Evolutionary conservation across 2,329 filamentous ascomycete genomes (phyloP), one percentile per base, ranked within the genome.

Genomic region (Claviceps spartinae): DNA sequence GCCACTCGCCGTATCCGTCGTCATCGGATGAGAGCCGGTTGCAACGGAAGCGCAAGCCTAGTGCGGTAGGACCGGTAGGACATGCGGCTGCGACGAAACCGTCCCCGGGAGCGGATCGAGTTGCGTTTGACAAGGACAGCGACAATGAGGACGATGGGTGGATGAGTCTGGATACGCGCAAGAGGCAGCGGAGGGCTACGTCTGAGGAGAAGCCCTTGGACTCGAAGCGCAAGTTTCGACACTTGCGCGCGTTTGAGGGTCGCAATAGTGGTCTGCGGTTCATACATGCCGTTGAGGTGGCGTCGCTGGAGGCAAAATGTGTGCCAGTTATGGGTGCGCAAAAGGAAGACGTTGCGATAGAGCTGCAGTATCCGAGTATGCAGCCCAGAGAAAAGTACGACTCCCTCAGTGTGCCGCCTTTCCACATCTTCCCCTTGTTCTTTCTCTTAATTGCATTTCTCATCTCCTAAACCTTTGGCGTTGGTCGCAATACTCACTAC

Each of bases 291-390:
- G 74, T 73, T 4, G 71, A 81, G 57, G 72, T 83, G 22, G 75
- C 75, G 40, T 77, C 71, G 45, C 64, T 75, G 22, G 67, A 70
- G 50, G 68, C 72, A 5, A 75, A 73, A 43, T 79, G 75, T 54
- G 72, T 74, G 30, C 72, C 73, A 1, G 72, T 74, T 13, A 69
- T 77, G 54, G 71, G 72, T 41, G 69, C 73, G 2, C 67, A 69
- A 47, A 68, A 72, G 47, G 72, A 80, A 54, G 75, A 80, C 53
- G 73, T 82, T 6, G 70, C 67, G 11, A 78, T 94, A 54, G 73
- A 83, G 62, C 70, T 97, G 59, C 86, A 93, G 65, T 97, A 97
- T 67, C 91, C 93, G 9, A 90, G 87, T 65, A 72, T 76, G 55
- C 78, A 81, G 52, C 75, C 76, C 48, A 77, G 78, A 50, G 87